A percentile compares a stretch with the other conserved stretches of the same genome.
phyloP scores from a whole-genome alignment of 805 yeast genomes.

The Yamadazyma akitaensis region DNA sequence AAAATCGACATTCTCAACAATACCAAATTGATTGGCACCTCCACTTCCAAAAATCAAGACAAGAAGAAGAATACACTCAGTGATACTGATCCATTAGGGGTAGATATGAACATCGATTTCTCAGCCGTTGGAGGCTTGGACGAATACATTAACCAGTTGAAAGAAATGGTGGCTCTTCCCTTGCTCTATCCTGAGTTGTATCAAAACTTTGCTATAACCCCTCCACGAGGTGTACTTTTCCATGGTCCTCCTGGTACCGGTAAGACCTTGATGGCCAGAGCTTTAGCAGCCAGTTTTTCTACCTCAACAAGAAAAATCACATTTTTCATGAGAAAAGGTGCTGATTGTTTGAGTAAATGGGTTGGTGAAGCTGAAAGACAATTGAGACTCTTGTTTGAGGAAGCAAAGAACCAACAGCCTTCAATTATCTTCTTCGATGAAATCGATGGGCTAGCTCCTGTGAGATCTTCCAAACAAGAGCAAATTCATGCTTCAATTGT shows the following conservation, averaged over 20 bases:
- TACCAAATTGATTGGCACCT: conserved; percentile 33
- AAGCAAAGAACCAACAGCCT: conserved; percentile 94
- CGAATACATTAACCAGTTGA: conserved; percentile 83
- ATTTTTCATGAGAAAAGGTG: conserved; percentile 97
- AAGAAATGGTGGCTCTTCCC: conserved; percentile 96
- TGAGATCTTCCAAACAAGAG: conserved; percentile 94
- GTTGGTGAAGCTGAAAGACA: conserved; percentile 99
- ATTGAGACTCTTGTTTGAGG: conserved; percentile 84
- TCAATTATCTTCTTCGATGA: conserved; percentile 96
- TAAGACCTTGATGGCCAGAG: conserved; percentile 96
- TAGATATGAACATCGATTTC: conserved; percentile 81
- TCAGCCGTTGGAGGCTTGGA: conserved; percentile 89
- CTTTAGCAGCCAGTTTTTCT: conserved; percentile 92
- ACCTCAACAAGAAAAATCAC: conserved; percentile 83
- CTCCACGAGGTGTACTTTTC: conserved; percentile 95
- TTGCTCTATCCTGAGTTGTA: conserved; percentile 90
- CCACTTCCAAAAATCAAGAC: conserved; percentile 39
- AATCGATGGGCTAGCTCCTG: conserved; percentile 98
- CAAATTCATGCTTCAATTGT: conserved; percentile 98
- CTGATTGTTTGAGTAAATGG: conserved; percentile 96
- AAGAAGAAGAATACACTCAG: conserved; percentile 61
- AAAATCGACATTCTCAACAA: conserved; percentile 16
- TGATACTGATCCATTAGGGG: conserved; percentile 91
- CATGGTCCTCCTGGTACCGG: conserved; percentile 99
- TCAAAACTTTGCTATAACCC: conserved; percentile 84